Base-by-base conservation (phyloP, 345 rosid species). In the Rhodamnia rubescens region DNA sequence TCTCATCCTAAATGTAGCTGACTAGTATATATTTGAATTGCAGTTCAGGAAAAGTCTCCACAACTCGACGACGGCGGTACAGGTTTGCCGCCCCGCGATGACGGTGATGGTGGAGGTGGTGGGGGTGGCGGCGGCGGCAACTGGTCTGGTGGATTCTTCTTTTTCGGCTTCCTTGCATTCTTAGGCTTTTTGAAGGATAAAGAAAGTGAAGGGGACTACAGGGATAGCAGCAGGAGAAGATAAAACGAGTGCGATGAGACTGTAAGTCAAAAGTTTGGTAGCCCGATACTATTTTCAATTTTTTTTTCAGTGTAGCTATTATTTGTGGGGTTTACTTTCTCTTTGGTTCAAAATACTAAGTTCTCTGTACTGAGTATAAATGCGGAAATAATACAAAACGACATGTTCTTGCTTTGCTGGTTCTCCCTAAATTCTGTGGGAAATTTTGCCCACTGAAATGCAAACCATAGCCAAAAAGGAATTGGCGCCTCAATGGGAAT, bases 91-190 rank as follows among this genome's bases (percentile, higher is more conserved):
- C 98, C 98, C 36, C 90, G 93, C 4, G 95, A 92, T 85, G 94
- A 93, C 49, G 98, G 90, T 36, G 98, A 91, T 24, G 97, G 96
- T 11, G 99, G 98, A 0, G 99, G 98, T 0, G 99, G 98, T 1
- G 98, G 98, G 1, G 98, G 99, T 53, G 98, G 99, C 0, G 98
- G 98, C 4, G 99, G 99, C 21, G 98, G 97, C 53, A 93, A 93
- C 90, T 95, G 91, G 92, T 97, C 98, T 0, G 99, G 99, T 5
- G 99, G 98, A 24, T 97, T 95, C 91, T 95, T 95, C 93, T 91
- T 97, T 83, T 95, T 96, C n/a, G 98, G 98, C 22, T 94, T 97
- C 88, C 96, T 97, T 15, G 96, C 95, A 7, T 95, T 97, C 81
- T 88, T 96, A 85, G 96, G 98, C 78, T 91, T 97, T 83, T 89